A percentile compares a stretch with the other conserved stretches of the same genome.
Conservation (phyloP, 192 early-diverging fungal genomes). For the Endogone sp. region DNA sequence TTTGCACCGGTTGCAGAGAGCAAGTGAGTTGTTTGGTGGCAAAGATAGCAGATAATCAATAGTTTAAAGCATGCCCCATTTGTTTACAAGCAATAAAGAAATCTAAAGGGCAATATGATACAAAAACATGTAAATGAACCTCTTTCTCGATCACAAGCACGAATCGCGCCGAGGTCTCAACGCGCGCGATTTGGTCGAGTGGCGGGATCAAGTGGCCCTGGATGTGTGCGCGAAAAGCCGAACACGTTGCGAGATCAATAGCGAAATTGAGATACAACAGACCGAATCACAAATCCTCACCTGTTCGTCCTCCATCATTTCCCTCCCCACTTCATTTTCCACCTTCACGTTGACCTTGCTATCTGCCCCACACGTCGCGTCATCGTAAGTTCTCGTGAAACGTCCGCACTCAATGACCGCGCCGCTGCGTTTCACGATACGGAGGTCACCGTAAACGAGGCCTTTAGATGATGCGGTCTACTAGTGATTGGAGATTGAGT, state of each 20-base stretch:
- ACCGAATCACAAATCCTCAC: no score
- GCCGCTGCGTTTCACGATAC: slow-evolving; percentile 7
- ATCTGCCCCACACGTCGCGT: neutral
- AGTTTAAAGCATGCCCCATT: no score
- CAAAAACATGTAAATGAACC: slow-evolving; percentile 1
- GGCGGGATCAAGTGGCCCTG: neutral
- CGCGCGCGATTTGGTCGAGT: slow-evolving; percentile 1
- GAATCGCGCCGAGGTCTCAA: slow-evolving; percentile 11
- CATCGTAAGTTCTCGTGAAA: neutral
- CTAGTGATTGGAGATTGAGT: no score
- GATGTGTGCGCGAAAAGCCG: neutral
- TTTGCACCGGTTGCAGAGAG: neutral
- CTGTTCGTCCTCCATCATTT: slow-evolving; percentile 4
- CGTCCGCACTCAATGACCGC: slow-evolving; percentile 10
- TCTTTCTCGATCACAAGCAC: slow-evolving; percentile 20
- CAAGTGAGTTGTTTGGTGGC: no score
- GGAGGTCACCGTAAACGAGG: slow-evolving; percentile 9
- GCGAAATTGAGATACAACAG: no score
- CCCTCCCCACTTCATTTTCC: neutral
- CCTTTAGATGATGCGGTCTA: slow-evolving; percentile 22
- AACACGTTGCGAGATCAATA: slow-evolving; percentile 11
- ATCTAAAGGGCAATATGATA: no score
- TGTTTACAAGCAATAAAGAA: no score
- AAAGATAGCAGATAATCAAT: no score
- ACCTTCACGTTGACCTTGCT: neutral